Evolutionary conservation across 2,329 filamentous ascomycete genomes (phyloP).

Genomic region (Botrytis byssoidea): DNA sequence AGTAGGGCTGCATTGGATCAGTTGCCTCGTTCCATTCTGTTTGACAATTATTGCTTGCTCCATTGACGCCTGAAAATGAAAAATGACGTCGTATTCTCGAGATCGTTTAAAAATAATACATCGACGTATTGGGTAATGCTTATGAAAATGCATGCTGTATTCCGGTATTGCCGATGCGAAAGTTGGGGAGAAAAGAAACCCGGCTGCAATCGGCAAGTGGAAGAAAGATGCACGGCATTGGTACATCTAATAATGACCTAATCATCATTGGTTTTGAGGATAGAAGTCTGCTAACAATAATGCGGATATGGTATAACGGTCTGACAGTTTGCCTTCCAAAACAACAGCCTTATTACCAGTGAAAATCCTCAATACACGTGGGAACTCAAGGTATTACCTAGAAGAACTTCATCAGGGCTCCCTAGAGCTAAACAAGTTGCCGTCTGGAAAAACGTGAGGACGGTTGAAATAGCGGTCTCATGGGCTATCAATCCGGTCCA

Average conservation of each 20-base stretch:
- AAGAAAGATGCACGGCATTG: background rate
- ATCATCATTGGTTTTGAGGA: background rate
- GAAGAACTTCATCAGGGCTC: slow-evolving; percentile 11
- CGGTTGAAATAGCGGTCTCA: slow-evolving; percentile 5
- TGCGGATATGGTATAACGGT: slow-evolving; percentile 12
- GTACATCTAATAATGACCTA: background rate
- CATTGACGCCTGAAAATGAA: slow-evolving; percentile 2
- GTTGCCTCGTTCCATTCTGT: background rate
- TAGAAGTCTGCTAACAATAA: slow-evolving; percentile 1
- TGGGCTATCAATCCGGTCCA: background rate
- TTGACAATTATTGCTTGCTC: slow-evolving; percentile 3
- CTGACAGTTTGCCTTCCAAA: background rate
- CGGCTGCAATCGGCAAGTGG: background rate
- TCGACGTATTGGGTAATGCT: slow-evolving; percentile 12
- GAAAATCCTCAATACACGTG: slow-evolving; percentile 9
- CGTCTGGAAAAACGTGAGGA: background rate
- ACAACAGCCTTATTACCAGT: background rate
- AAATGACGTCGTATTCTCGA: slow-evolving; percentile 11
- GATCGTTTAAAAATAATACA: background rate
- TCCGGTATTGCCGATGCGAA: background rate
- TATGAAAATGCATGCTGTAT: background rate
- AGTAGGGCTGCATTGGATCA: slow-evolving; percentile 12
- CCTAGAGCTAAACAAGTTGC: slow-evolving; percentile 7
- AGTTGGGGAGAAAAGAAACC: background rate
- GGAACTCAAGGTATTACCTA: slow-evolving; percentile 17